Percentiles rank a stretch among this genome's conserved stretches.
Evolutionary conservation across 179 eudicot species (phyloP).

Genomic region (Silene noctiflora): DNA sequence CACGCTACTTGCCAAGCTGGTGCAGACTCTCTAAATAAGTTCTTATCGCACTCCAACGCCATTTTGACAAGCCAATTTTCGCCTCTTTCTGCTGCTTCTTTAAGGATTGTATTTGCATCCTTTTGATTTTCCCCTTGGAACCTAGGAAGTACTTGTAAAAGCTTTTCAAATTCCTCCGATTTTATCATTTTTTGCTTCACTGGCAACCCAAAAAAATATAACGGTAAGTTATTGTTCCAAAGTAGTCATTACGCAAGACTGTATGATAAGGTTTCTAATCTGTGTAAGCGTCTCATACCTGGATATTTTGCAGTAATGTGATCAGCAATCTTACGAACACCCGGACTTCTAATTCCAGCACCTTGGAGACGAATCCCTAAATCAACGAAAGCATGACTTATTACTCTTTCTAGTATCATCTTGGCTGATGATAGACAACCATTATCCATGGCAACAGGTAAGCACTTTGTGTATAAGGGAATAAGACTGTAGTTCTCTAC

Average conservation of each 20-base stretch:
- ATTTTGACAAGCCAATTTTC: slow-evolving; percentile 3
- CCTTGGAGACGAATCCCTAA: not conserved
- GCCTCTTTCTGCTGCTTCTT: not conserved
- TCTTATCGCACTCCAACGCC: not conserved
- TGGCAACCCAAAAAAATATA: not conserved
- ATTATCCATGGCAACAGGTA: not conserved
- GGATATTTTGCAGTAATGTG: not conserved
- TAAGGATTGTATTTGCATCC: slow-evolving; percentile 2
- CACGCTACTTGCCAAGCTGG: slow-evolving; percentile 14
- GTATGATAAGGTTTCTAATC: not conserved
- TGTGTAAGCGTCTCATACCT: not conserved
- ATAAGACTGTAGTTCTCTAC: not conserved
- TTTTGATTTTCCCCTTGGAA: not conserved
- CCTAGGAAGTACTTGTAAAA: not conserved
- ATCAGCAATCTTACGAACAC: not conserved
- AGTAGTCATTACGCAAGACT: no score
- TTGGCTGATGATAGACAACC: not conserved
- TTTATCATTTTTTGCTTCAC: not conserved
- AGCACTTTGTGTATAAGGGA: not conserved
- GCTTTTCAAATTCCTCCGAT: not conserved
- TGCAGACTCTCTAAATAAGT: not conserved
- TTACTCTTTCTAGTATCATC: not conserved
- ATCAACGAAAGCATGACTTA: not conserved
- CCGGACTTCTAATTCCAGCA: not conserved
- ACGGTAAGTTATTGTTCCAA: not conserved